Evolutionary conservation across 768 basidiomycete genomes (phyloP).

Genomic region (Boletellus emodensis): DNA sequence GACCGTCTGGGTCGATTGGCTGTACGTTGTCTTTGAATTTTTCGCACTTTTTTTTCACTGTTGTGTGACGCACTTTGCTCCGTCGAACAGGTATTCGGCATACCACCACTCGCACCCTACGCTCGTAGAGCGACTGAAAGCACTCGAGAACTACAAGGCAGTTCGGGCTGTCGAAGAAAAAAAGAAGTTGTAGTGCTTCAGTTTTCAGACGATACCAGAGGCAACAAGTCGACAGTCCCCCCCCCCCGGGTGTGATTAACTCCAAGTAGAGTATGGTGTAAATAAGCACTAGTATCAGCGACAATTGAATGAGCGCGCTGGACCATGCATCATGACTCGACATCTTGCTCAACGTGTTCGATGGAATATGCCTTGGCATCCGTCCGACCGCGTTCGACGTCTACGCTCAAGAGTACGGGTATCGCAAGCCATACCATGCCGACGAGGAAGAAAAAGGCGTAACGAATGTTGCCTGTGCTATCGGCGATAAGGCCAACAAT

Average conservation of each 20-base stretch:
- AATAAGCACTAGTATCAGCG: too few species aligned
- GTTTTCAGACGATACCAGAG: too few species aligned
- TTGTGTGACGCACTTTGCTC: background rate
- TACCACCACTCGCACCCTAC: slow-evolving; percentile 98
- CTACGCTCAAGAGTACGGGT: slow-evolving; percentile 67
- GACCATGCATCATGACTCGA: background rate
- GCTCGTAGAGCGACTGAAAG: slow-evolving; percentile 81
- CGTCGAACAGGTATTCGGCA: slow-evolving; percentile 68
- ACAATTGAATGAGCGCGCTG: background rate
- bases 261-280: too few species aligned
- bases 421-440: slow-evolving; percentile 77
- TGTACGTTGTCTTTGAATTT: slow-evolving; percentile 42
- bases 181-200: slow-evolving; percentile 22
- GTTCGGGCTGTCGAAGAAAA: slow-evolving; percentile 30
- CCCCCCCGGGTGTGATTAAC: too few species aligned
- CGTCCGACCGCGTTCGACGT: slow-evolving; percentile 59
- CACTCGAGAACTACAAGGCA: slow-evolving; percentile 64
- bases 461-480: slow-evolving; percentile 85
- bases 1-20: slow-evolving; percentile 92
- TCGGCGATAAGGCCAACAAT: slow-evolving; percentile 87
- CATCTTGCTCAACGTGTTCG: slow-evolving; percentile 1
- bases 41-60: background rate
- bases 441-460: slow-evolving; percentile 85
- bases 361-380: slow-evolving; percentile 41
- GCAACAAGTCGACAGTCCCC: too few species aligned